Evolutionary conservation across 495 filamentous ascomycete species (phyloP).

Genomic region (Neurospora cerealis): DNA sequence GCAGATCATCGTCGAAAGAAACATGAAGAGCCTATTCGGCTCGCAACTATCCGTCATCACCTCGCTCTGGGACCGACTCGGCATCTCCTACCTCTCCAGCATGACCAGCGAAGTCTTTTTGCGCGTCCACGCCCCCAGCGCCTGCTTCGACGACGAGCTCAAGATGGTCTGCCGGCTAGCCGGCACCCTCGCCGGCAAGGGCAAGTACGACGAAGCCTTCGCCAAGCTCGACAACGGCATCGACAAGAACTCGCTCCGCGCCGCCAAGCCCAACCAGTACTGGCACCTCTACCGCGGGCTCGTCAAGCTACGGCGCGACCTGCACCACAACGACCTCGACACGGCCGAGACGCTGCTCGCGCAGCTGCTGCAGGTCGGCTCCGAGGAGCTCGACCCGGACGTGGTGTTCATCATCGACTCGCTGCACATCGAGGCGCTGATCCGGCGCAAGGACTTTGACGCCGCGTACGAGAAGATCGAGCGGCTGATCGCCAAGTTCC

Average conservation of each 20-base stretch:
- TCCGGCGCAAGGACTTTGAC: constrained; percentile 51
- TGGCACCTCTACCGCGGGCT: constrained; percentile 67
- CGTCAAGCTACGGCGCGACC: constrained; percentile 57
- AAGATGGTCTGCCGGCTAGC: constrained; percentile 44
- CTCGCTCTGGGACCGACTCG: constrained; percentile 67
- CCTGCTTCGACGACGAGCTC: constrained; percentile 69
- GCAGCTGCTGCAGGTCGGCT: constrained; percentile 41
- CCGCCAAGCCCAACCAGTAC: constrained; percentile 69
- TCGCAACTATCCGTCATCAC: constrained; percentile 62
- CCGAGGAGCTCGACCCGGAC: constrained; percentile 52
- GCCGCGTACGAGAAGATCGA: constrained; percentile 61
- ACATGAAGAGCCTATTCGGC: constrained; percentile 62
- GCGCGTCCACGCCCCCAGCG: constrained; percentile 53
- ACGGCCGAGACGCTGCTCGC: constrained; percentile 58
- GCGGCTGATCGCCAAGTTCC: constrained; percentile 49
- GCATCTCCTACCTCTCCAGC: constrained; percentile 54
- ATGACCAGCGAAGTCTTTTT: constrained; percentile 67
- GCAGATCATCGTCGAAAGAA: constrained; percentile 68
- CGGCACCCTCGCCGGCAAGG: constrained; percentile 37
- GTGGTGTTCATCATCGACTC: constrained; percentile 58
- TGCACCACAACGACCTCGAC: constrained; percentile 60
- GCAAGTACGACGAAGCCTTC: constrained; percentile 63
- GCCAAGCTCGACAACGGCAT: constrained; percentile 52
- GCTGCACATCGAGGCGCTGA: constrained; percentile 60
- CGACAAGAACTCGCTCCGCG: constrained; percentile 54